These are phyloP conservation scores for Aspergillus nanangensis DNA, from an alignment of 495 filamentous ascomycete species.

Conservation along the genomic window DNA sequence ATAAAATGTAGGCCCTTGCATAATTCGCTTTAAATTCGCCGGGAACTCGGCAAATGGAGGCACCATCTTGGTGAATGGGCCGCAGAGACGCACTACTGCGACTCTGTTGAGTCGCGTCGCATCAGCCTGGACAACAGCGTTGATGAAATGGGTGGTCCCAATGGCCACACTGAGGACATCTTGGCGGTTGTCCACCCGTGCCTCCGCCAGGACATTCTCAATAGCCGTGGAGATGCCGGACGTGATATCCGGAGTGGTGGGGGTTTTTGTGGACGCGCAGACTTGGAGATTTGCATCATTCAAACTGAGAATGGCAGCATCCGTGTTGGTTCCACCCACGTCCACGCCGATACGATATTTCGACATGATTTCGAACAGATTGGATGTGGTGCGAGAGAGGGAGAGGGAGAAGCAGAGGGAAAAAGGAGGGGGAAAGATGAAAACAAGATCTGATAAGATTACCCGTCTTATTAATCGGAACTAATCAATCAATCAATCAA, in stretches of 20 bases:
- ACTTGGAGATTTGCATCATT: slow-evolving; percentile 32
- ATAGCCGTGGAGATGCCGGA: slow-evolving; percentile 50
- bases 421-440: too few species aligned
- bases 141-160: slow-evolving; percentile 62
- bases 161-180: slow-evolving; percentile 54
- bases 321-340: slow-evolving; percentile 54
- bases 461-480: too few species aligned
- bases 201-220: slow-evolving; percentile 37
- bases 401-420: too few species aligned
- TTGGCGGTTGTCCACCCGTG: slow-evolving; percentile 24
- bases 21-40: slow-evolving; percentile 22
- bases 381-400: too few species aligned
- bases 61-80: slow-evolving; percentile 47
- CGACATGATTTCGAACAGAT: too few species aligned
- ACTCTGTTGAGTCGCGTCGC: slow-evolving; percentile 46
- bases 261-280: slow-evolving; percentile 51
- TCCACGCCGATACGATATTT: slow-evolving; percentile 20
- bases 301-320: slow-evolving; percentile 53
- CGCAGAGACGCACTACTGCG: slow-evolving; percentile 50
- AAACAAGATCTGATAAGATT: too few species aligned
- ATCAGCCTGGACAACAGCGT: slow-evolving; percentile 57
- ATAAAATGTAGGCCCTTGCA: slow-evolving; percentile 30
- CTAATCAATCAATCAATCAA: too few species aligned
- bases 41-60: slow-evolving; percentile 50
- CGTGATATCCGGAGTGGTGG: slow-evolving; percentile 54